These are phyloP conservation scores for Pseudofabraea citricarpa DNA, from an alignment of 2,329 filamentous ascomycete genomes.

Conservation along the genomic window DNA sequence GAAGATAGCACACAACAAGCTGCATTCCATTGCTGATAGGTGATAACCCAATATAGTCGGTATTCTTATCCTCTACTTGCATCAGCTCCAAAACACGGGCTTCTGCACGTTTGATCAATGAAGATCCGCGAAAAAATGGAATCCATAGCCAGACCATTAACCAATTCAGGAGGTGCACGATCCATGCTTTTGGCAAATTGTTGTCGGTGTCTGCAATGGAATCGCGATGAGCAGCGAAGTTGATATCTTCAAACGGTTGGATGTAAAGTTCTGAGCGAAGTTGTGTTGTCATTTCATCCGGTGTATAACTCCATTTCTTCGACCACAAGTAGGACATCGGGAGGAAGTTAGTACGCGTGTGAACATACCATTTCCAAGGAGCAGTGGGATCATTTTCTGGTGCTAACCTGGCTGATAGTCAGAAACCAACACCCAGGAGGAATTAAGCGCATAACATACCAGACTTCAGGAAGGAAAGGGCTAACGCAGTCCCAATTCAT, in stretches of 20 bases:
- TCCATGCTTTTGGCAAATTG: constrained; percentile 85
- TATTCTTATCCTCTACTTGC: constrained; percentile 89
- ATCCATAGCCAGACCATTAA: constrained; percentile 73
- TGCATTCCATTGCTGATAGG: constrained; percentile 92
- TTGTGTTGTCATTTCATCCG: constrained; percentile 67
- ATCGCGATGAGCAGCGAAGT: constrained; percentile 76
- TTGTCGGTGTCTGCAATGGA: constrained; percentile 77
- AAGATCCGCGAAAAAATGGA: constrained; percentile 66
- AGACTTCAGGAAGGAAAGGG: no score
- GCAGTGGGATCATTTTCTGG: constrained; percentile 88
- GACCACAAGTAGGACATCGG: constrained; percentile 91
- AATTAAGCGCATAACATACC: no score
- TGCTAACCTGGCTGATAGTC: no score
- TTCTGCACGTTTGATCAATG: constrained; percentile 68
- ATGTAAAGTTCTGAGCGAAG: constrained; percentile 79
- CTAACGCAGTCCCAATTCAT: constrained; percentile 91
- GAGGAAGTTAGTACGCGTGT: constrained; percentile 91
- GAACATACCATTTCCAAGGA: constrained; percentile 96
- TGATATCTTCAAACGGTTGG: constrained; percentile 70
- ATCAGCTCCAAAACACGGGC: constrained; percentile 79
- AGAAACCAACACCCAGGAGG: constrained; percentile 92
- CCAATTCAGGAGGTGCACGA: constrained; percentile 77
- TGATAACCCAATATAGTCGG: constrained; percentile 77
- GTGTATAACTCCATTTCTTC: constrained; percentile 70
- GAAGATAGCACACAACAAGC: constrained; percentile 77